Conservation (phyloP, 192 early-diverging fungal genomes). For the Jimgerdemannia flammicorona region DNA sequence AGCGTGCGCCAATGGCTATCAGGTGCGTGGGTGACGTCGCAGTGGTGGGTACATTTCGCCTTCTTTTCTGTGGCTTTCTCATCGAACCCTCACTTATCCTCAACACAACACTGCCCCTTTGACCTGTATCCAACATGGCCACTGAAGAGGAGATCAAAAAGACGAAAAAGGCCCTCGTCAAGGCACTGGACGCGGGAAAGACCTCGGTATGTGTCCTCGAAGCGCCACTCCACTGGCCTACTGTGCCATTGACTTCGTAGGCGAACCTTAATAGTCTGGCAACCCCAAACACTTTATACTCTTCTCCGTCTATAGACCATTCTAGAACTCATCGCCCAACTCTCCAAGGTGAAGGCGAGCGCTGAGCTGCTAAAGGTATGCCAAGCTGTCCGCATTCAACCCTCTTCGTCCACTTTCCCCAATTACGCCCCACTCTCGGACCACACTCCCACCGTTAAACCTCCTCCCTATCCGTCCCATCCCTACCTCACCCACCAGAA, state of each 20-base stretch:
- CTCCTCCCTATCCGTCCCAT: background rate
- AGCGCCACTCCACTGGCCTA: background rate
- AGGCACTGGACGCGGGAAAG: conserved; percentile 11
- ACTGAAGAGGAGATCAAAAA: conserved; percentile 20
- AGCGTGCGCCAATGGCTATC: too few relatives aligned
- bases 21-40: too few relatives aligned
- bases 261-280: too few relatives aligned
- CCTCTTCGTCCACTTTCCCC: too few relatives aligned
- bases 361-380: conserved; percentile 50
- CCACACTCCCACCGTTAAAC: too few relatives aligned
- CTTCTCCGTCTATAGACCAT: conserved; percentile 29
- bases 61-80: too few relatives aligned
- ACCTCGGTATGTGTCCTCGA: conserved; percentile 4
- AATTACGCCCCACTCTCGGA: too few relatives aligned
- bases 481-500: conserved; percentile 37
- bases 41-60: too few relatives aligned
- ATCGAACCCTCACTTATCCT: too few relatives aligned
- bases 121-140: conserved; percentile 6
- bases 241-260: too few relatives aligned
- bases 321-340: conserved; percentile 37
- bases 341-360: conserved; percentile 42
- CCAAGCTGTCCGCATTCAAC: too few relatives aligned
- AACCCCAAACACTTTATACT: background rate
- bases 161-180: conserved; percentile 18
- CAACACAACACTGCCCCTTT: too few relatives aligned